These are phyloP conservation scores for Zoysia japonica DNA, from an alignment of 176 grass and related monocot genomes.

Conservation along the genomic window DNA sequence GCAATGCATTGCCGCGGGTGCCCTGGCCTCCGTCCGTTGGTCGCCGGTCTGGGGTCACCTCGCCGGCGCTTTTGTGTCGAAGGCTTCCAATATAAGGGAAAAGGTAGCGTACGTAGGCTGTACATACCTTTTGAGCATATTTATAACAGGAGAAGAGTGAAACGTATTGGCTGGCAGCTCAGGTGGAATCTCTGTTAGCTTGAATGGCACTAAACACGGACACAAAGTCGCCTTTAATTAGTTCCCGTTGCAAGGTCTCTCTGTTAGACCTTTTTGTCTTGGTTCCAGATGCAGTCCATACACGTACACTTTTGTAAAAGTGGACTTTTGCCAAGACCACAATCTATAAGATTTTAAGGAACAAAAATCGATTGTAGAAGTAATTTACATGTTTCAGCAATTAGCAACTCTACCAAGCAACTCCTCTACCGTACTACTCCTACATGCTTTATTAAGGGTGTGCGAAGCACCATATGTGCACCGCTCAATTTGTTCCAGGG, in stretches of 20 bases:
- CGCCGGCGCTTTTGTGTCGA: neutral
- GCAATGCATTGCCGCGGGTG: neutral
- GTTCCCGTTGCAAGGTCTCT: neutral
- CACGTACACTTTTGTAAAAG: neutral
- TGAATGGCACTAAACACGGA: neutral
- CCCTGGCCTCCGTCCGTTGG: neutral
- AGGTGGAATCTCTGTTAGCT: conserved; percentile 36
- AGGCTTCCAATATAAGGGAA: neutral
- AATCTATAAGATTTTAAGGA: neutral
- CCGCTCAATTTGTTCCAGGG: neutral
- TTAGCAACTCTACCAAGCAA: neutral
- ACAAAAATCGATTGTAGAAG: neutral
- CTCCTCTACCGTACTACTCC: too few relatives aligned
- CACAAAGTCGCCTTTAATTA: neutral
- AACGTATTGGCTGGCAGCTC: conserved; percentile 25
- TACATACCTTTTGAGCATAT: conserved; percentile 38
- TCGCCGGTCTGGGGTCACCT: neutral
- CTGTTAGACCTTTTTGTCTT: neutral
- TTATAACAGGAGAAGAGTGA: neutral
- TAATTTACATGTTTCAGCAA: neutral
- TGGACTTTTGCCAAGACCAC: neutral
- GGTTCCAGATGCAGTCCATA: conserved; percentile 2
- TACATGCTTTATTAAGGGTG: neutral
- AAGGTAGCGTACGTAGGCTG: conserved; percentile 17
- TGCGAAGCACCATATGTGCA: neutral